Conservation (phyloP, 345 rosid genomes). For the Hirschfeldia incana region DNA sequence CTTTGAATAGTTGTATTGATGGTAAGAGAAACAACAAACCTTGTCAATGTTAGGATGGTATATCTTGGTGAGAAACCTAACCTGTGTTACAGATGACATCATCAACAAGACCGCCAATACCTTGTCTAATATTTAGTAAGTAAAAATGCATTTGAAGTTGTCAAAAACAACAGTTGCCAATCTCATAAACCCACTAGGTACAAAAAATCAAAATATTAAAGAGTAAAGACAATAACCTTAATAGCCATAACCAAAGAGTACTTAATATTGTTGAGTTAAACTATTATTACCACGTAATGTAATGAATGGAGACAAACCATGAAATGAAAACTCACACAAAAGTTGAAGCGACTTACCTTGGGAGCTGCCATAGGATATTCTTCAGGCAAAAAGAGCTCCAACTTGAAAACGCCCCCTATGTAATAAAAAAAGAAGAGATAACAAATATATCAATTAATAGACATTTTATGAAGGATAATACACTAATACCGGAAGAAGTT, state of each 20-base stretch:
- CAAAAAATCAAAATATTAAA: background rate
- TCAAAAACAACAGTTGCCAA: background rate
- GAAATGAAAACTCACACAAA: background rate
- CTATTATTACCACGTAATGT: background rate
- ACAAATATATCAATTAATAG: background rate
- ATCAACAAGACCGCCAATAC: background rate
- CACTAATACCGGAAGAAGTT: background rate
- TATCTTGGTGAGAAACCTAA: slow-evolving; percentile 94
- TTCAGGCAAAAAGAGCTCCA: slow-evolving; percentile 98
- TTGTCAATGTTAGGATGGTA: slow-evolving; percentile 98
- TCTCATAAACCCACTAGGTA: background rate
- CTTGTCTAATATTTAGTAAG: background rate
- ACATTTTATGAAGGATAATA: background rate
- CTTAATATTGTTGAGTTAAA: background rate
- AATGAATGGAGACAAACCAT: background rate
- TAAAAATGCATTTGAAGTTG: background rate
- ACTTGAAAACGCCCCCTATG: slow-evolving; percentile 92
- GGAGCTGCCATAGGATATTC: slow-evolving; percentile 99
- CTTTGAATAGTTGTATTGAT: slow-evolving; percentile 13
- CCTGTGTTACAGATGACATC: slow-evolving; percentile 56
- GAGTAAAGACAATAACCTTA: background rate
- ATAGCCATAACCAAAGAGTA: background rate
- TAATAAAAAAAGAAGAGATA: slow-evolving; percentile 1
- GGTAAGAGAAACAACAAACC: slow-evolving; percentile 47
- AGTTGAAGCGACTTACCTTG: slow-evolving; percentile 53